These are phyloP conservation scores for Lunasporangiospora selenospora DNA, from an alignment of 192 early-diverging fungal genomes.

Conservation along the genomic window DNA sequence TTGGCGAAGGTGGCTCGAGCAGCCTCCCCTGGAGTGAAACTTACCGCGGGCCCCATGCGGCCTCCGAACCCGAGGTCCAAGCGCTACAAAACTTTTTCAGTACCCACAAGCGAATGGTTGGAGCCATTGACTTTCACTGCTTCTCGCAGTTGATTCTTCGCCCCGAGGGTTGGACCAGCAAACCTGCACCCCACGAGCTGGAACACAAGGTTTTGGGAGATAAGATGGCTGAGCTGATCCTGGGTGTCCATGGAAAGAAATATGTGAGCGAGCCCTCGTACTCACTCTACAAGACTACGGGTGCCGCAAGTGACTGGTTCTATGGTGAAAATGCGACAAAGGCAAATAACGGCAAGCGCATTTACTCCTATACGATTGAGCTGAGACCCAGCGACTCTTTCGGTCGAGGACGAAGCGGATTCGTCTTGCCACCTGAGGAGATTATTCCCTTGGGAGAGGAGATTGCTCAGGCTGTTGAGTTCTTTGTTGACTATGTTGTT, in stretches of 20 bases:
- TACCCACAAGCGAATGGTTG: constrained; percentile 58
- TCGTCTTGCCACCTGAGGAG: constrained; percentile 61
- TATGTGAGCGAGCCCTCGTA: constrained; percentile 56
- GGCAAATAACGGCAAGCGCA: constrained; percentile 27
- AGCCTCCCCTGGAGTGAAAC: constrained; percentile 47
- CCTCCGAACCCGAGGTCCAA: constrained; percentile 53
- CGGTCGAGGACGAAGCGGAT: constrained; percentile 53
- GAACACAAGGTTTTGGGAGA: constrained; percentile 50
- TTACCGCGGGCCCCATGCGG: constrained; percentile 45
- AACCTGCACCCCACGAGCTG: constrained; percentile 19
- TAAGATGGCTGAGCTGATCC: constrained; percentile 46
- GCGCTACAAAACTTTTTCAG: constrained; percentile 58
- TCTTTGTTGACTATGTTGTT: constrained; percentile 37
- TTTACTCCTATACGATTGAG: constrained; percentile 64
- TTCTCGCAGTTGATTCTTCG: constrained; percentile 66
- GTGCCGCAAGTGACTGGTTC: constrained; percentile 61
- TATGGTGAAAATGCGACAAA: constrained; percentile 48
- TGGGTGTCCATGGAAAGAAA: constrained; percentile 53
- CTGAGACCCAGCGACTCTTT: constrained; percentile 51
- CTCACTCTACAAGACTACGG: constrained; percentile 60
- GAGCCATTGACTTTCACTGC: constrained; percentile 64
- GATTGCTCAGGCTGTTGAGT: constrained; percentile 42
- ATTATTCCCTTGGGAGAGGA: constrained; percentile 63
- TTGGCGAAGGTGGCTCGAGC: constrained; percentile 43
- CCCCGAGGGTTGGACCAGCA: constrained; percentile 53